Base-by-base conservation (phyloP, 225 moss, liverwort and hornwort genomes). In the Pleurozium schreberi region DNA sequence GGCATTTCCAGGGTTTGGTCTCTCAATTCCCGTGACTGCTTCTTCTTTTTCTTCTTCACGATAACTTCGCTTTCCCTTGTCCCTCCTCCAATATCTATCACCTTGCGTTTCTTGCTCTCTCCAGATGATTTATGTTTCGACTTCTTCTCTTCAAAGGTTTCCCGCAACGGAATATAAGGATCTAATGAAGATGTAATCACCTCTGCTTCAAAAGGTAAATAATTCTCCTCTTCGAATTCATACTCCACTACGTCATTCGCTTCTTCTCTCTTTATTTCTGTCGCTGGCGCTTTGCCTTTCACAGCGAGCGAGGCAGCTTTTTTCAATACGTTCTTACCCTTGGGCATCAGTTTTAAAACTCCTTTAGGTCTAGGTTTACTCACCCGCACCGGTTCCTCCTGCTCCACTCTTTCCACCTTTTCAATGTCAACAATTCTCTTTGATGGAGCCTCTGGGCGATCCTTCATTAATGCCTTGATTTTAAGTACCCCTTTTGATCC, bases 401-500 rank as follows among this genome's bases (percentile, higher is more conserved):
- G 88, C 80, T 93, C 93, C 73, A 69, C 81, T 87, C 88, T 89
- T 68, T 91, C 90, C 69, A 91, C 78, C 79, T 85, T 91, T 53
- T 92, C 94, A 67, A 91, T 88, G 81, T 94, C 93, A 74, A 90
- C 92, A 77, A 93, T 75, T 85, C 88, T 92, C 87, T 88, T 94
- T 11, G 84, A 92, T 43, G 86, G 88, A 90, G 65, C 94, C 85
- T 93, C 94, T 28, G 78, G 33, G 70, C 85, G 89, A 78, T 93
- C 92, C 90, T 93, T 94, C 80, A 78, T 45, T 64, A 89, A 62
- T 60, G 89, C 58, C 90, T 93, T 94, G 43, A 94, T 93, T 92
- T 91, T 94, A 67, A 94, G 91, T 69, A 94, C 94, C 64, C 94
- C 94, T 88, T 91, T 94, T 9, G 91, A 92, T 53, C 94, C 92